Evolutionary conservation across 345 rosid species (phyloP).

Genomic region (Garcia nutans): DNA sequence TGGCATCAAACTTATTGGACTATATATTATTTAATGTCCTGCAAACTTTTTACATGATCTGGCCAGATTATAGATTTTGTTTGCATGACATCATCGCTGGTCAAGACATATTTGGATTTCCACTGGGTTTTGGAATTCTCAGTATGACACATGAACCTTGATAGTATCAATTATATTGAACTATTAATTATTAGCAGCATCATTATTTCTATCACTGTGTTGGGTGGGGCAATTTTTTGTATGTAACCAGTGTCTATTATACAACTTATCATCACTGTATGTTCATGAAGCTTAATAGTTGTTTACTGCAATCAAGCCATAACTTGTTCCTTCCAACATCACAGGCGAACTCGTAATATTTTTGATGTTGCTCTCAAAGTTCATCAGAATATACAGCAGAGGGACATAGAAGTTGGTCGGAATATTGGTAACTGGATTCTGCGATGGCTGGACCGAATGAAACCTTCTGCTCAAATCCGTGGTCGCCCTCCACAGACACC

Average conservation of each 20-base stretch:
- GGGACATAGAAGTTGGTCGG: slow-evolving; percentile 88
- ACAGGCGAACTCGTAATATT: slow-evolving; percentile 59
- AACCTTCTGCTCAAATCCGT: slow-evolving; percentile 90
- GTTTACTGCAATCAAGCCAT: not conserved
- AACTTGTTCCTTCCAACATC: slow-evolving; percentile 9
- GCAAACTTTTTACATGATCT: not conserved
- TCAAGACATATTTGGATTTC: not conserved
- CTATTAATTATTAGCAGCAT: not conserved
- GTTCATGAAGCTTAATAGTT: not conserved
- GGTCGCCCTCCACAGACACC: slow-evolving; percentile 29
- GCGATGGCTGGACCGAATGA: slow-evolving; percentile 77
- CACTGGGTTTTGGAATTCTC: not conserved
- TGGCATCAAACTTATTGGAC: not conserved
- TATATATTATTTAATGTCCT: not conserved
- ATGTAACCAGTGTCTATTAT: too few relatives aligned
- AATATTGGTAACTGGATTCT: slow-evolving; percentile 87
- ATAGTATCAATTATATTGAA: not conserved
- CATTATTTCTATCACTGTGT: too few relatives aligned
- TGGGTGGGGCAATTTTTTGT: too few relatives aligned
- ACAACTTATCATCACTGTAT: not conserved
- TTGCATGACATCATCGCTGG: not conserved
- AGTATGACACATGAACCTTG: not conserved
- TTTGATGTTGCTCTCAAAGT: slow-evolving; percentile 66
- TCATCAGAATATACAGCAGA: slow-evolving; percentile 68
- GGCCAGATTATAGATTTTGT: not conserved